Base-by-base conservation (phyloP, 1,139 yeast genomes). In the Diutina rugosa region DNA sequence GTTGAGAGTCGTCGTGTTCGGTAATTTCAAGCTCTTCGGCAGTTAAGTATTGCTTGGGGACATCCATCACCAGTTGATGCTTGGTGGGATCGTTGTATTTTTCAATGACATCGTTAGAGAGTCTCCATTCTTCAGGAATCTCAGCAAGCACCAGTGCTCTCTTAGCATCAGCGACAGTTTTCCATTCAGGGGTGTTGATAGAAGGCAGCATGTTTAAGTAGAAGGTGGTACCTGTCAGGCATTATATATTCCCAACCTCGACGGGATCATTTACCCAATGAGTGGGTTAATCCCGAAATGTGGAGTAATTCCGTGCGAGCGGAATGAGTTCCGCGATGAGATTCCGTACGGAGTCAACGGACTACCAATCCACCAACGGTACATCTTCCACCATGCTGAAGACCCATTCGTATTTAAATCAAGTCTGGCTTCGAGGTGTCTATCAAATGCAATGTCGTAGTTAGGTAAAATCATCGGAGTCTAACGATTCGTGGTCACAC, bases 1-100 rank as follows among this genome's bases (percentile, higher is more conserved):
- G 67, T 35, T 35, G 41, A 46, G 64, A 61, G 14, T 77, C 80
- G 0, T 80, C 60, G 32, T 72, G 61, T 57, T 77, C 79, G 30
- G 85, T 80, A 64, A 81, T 79, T 41, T 63, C 70, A 55, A 76
- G 70, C 63, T 81, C 84, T 54, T 67, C 67, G 0, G 64, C 71
- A 5, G 79, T 70, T 58, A 84, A 70, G 32, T 77, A 67, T 58
- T 75, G 74, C 5, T 74, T 63, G 41, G 41, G 41, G 41, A 35
- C 41, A 10, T 35, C 41, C 41, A 35, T 35, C n/a, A 35, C 41
- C 41, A 35, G 41, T 35, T 35, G 41, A 14, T 35, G 41, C n/a
- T 35, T 35, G 41, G 41, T 35, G 41, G 41, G n/a, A 28, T 46
- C 47, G 28, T 18, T 18, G 4, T 18, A 18, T 10, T 12, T 26